These are phyloP conservation scores for Pleomassaria siparia DNA, from an alignment of 2,329 filamentous ascomycete species.

Conservation along the genomic window DNA sequence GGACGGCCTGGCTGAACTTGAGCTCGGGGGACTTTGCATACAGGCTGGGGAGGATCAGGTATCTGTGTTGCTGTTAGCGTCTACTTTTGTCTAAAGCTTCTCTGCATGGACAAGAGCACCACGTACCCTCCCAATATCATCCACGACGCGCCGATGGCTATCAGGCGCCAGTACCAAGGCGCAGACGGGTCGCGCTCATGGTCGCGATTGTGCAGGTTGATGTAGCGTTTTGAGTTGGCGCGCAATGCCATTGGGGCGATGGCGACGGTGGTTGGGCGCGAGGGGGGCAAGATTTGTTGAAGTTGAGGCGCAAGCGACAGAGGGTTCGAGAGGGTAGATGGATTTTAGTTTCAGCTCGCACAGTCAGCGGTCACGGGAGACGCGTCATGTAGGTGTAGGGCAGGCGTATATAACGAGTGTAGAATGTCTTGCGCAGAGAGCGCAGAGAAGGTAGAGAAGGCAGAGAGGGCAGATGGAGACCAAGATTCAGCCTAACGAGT, in stretches of 20 bases:
- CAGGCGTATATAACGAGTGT: slow-evolving; percentile 12
- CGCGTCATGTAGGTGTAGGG: slow-evolving; percentile 17
- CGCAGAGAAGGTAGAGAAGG: slow-evolving; percentile 1
- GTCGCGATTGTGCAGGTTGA: slow-evolving; percentile 25
- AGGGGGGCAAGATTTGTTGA: too few relatives aligned
- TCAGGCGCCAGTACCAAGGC: slow-evolving; percentile 53
- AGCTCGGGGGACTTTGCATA: slow-evolving; percentile 46
- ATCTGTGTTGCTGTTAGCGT: slow-evolving; percentile 37
- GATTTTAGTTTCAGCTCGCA: slow-evolving; percentile 13
- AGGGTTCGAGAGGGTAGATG: neutral
- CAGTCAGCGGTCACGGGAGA: slow-evolving; percentile 8
- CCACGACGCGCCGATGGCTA: slow-evolving; percentile 48
- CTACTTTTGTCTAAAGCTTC: neutral
- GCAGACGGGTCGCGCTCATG: slow-evolving; percentile 15
- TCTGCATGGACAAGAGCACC: neutral
- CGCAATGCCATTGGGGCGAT: slow-evolving; percentile 31
- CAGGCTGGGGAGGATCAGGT: slow-evolving; percentile 52
- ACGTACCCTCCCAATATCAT: slow-evolving; percentile 53
- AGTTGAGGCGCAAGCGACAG: neutral
- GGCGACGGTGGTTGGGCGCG: slow-evolving; percentile 3
- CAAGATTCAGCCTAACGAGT: slow-evolving; percentile 26
- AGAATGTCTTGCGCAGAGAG: slow-evolving; percentile 1
- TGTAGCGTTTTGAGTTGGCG: slow-evolving; percentile 32
- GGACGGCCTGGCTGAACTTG: slow-evolving; percentile 41
- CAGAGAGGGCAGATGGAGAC: slow-evolving; percentile 11